Conservation (phyloP, 2,329 filamentous ascomycete species). For the Ceratocystis colombiana region DNA sequence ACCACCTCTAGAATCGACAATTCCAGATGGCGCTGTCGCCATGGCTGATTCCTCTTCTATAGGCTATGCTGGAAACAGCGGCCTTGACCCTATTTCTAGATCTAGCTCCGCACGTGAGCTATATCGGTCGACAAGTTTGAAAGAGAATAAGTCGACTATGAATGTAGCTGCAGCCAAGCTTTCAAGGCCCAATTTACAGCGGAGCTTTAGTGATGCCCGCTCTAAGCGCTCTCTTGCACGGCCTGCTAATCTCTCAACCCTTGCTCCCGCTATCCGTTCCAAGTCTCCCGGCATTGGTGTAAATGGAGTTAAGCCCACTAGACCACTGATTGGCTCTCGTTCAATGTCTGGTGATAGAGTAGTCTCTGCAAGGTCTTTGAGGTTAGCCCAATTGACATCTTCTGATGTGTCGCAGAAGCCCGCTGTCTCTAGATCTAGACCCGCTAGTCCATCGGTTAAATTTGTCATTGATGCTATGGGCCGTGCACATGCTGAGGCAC, state of each 20-base stretch:
- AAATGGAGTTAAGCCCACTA: constrained; percentile 20
- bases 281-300: constrained; percentile 23
- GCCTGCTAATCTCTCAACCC: constrained; percentile 37
- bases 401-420: constrained; percentile 44
- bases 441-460: constrained; percentile 48
- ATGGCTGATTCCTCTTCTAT: constrained; percentile 23
- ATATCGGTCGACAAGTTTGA: constrained; percentile 40
- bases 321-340: constrained; percentile 32
- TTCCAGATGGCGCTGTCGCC: background rate
- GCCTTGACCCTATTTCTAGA: too few relatives aligned
- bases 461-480: constrained; percentile 55
- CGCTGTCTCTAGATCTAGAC: constrained; percentile 37
- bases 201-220: constrained; percentile 46
- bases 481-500: constrained; percentile 46
- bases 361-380: constrained; percentile 44
- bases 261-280: constrained; percentile 40
- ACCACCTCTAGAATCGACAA: background rate
- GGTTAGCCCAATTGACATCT: constrained; percentile 43
- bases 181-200: constrained; percentile 41
- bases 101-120: constrained; percentile 27
- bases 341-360: constrained; percentile 36
- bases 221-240: constrained; percentile 37
- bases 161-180: constrained; percentile 42
- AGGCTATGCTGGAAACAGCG: background rate
- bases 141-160: constrained; percentile 34